Evolutionary conservation across 345 rosid species (phyloP), one percentile per base, ranked within the genome.

Genomic region (Linum tenue): DNA sequence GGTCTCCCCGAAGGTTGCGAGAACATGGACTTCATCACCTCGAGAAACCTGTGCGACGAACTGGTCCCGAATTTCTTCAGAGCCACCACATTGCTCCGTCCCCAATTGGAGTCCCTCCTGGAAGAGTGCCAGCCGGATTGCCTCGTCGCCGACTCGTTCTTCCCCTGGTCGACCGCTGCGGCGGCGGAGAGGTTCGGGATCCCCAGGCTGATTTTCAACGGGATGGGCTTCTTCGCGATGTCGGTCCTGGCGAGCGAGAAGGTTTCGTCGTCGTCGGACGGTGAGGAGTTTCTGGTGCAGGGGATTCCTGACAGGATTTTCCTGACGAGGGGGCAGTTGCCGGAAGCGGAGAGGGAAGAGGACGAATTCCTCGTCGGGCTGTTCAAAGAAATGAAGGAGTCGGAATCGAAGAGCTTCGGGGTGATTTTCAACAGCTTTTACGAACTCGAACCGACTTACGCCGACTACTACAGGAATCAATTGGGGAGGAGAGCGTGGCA

Each of bases 371-470:
- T 44, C 51, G 66, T 43, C 14, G 67, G 67, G 4, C 17, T 14
- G 14, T 65, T 39, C 0, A 50, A 17, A 50, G 61, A 12, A 58
- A 57, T 65, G 66, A 16, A 5, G 37, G 69, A 65, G 16, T 51
- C 77, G 0, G 76, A 69, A 0, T 63, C 53, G 37, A 65, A 61
- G 0, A 56, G 76, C 15, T 79, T 66, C 14, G 86, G 86, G 42
- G 43, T 64, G 55, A 39, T 80, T 35, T 65, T 80, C 2, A 86
- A 82, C 50, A 75, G 79, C 71, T 83, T 80, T 69, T 67, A 72
- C 35, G 82, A 83, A 15, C 11, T 83, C 53, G 91, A 85, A 66
- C 75, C 77, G 1, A 77, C 65, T 40, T 85, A 83, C 57, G 86
- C 41, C 2, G 82, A 80, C 3, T 61, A 60, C 38, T 75, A 71